A percentile compares a stretch with the other conserved stretches of the same genome.
These are phyloP conservation scores for Teunomyces pallodes DNA, from an alignment of 805 yeast genomes.

Conservation along the genomic window DNA sequence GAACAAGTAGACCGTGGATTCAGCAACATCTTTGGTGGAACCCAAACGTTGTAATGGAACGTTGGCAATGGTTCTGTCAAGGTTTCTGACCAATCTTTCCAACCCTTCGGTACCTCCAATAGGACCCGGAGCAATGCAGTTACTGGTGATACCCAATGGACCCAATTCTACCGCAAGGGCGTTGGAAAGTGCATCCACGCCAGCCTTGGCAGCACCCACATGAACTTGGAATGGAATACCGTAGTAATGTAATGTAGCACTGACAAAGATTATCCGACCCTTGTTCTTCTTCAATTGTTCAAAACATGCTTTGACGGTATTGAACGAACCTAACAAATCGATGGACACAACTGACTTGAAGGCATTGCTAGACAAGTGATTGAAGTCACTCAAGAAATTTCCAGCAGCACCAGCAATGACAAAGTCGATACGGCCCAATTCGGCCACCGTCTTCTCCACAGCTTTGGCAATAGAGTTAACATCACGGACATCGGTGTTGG, in stretches of 20 bases:
- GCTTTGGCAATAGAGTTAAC: constrained; percentile 23
- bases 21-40: constrained; percentile 26
- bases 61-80: constrained; percentile 3
- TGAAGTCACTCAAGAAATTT: constrained; percentile 41
- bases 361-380: constrained; percentile 42
- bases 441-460: constrained; percentile 22
- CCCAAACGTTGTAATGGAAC: constrained; percentile 27
- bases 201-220: constrained; percentile 32
- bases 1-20: constrained; percentile 26
- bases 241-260: constrained; percentile 44
- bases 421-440: constrained; percentile 41
- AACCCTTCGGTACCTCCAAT: constrained; percentile 29
- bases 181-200: constrained; percentile 28
- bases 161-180: constrained; percentile 31
- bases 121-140: constrained; percentile 28
- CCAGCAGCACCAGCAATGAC: constrained; percentile 48
- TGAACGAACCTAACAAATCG: constrained; percentile 41
- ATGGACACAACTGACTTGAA: constrained; percentile 38
- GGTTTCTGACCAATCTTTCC: constrained; percentile 18
- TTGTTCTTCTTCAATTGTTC: constrained; percentile 36
- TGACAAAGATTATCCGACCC: constrained; percentile 37
- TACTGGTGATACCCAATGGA: constrained; percentile 27
- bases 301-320: constrained; percentile 41
- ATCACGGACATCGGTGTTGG: constrained; percentile 22
- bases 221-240: constrained; percentile 40